Base-by-base conservation (phyloP, 2,329 filamentous ascomycete species). In the Ophiostoma novo-ulmi region DNA sequence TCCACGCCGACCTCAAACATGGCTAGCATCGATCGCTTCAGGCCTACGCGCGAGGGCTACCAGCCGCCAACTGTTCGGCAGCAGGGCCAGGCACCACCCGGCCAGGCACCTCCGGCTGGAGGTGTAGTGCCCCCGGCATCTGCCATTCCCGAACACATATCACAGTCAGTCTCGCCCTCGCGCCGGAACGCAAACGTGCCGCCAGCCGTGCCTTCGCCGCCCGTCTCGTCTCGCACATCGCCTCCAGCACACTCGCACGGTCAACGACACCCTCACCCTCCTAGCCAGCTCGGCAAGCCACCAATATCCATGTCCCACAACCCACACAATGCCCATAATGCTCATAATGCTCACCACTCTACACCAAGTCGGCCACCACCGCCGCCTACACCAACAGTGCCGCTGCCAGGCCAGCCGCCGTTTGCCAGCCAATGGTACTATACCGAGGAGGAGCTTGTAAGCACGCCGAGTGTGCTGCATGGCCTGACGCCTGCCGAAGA, bases 391-490 rank as follows among this genome's bases (percentile, higher is more conserved):
- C 35, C 41, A 26, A 20, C 22, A 6, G 36, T 22, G 31, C 55
- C 44, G 31, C 31, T 68, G n/a, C 31, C 58, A n/a, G 41, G 67
- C 58, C 70, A 72, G 52, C 69, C 73, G 11, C 74, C 73, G n/a
- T 70, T 73, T 71, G 72, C 78, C 11, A 85, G 83, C 73, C 94
- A 98, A 84, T 99, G 95, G 95, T 85, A 92, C 70, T 98, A 97
- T 78, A 92, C 90, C 17, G 85, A 91, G 65, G 89, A 92, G 67
- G 95, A 99, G 80, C 85, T 97, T 36, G 82, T 87, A 69, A 91
- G 90, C 77, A 91, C 93, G 7, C 95, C 95, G 0, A 95, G 92
- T 69, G 89, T 96, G 72, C 80, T 93, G 17, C 92, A 97, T 75
- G 94, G 94, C 31, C 87, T 98, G 78, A 79, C 88, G 10, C 85